These are phyloP conservation scores for Cyberlindnera maclurae DNA, from an alignment of 805 yeast genomes.

Conservation along the genomic window DNA sequence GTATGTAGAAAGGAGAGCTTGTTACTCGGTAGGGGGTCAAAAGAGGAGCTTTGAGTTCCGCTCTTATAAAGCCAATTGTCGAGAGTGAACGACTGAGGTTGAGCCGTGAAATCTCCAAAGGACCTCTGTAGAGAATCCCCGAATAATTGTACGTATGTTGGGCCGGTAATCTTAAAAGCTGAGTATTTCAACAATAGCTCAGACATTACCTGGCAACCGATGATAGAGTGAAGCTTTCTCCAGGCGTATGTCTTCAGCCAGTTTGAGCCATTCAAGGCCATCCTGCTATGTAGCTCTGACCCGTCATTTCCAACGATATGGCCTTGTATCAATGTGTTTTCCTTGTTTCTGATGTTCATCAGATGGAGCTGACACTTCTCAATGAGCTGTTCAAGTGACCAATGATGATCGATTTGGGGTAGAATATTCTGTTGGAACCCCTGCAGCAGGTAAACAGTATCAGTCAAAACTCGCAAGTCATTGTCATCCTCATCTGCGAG, in stretches of 20 bases:
- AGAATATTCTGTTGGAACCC: background rate
- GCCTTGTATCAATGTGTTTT: slow-evolving; percentile 35
- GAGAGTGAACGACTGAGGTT: slow-evolving; percentile 3
- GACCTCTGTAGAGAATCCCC: slow-evolving; percentile 9
- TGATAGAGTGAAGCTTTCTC: slow-evolving; percentile 22
- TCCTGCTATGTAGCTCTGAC: background rate
- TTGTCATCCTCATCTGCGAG: background rate
- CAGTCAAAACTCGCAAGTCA: background rate
- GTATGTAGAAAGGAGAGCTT: slow-evolving; percentile 1
- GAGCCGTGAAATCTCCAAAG: background rate
- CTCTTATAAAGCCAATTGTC: slow-evolving; percentile 12
- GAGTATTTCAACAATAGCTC: slow-evolving; percentile 10
- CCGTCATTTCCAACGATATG: background rate
- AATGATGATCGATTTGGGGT: background rate
- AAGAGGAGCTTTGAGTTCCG: background rate
- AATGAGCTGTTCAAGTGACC: slow-evolving; percentile 29
- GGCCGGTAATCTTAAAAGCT: slow-evolving; percentile 5
- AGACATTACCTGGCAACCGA: slow-evolving; percentile 11
- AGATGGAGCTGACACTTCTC: slow-evolving; percentile 34
- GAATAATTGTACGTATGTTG: slow-evolving; percentile 11
- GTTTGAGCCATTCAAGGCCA: background rate
- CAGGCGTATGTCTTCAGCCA: slow-evolving; percentile 38
- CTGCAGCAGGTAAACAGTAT: background rate
- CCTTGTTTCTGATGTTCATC: slow-evolving; percentile 17
- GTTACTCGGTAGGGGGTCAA: slow-evolving; percentile 11